Percentiles rank a stretch among this genome's conserved stretches.
Conservation (phyloP, 2,329 filamentous ascomycete genomes). For the Pezicula radicicola region DNA sequence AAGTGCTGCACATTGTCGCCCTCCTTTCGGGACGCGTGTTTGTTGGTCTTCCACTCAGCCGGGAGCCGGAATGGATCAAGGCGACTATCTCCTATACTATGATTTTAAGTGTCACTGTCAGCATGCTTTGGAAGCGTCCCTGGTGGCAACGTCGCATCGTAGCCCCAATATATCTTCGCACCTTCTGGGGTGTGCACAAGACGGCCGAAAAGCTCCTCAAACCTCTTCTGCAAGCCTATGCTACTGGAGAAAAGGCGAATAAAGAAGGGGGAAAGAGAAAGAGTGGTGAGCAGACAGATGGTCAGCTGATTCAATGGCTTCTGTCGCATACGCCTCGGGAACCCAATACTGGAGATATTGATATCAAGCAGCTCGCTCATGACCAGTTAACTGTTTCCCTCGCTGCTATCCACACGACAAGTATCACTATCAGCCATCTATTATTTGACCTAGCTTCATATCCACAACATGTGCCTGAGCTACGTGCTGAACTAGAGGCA, state of each 20-base stretch:
- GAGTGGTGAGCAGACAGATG: neutral
- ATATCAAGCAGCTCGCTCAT: neutral
- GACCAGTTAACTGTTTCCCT: neutral
- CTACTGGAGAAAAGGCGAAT: neutral
- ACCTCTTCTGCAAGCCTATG: neutral
- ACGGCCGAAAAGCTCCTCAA: neutral
- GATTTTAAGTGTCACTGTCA: neutral
- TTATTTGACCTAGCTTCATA: constrained; percentile 18
- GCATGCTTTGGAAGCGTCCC: neutral
- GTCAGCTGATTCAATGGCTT: neutral
- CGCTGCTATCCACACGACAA: constrained; percentile 14
- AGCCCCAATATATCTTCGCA: neutral
- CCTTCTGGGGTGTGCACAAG: neutral
- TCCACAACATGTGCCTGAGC: constrained; percentile 1
- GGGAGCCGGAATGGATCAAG: constrained; percentile 5
- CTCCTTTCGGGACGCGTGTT: constrained; percentile 27
- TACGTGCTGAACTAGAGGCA: constrained; percentile 22
- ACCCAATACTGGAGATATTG: neutral
- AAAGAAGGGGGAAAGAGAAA: neutral
- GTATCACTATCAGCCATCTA: constrained; percentile 17
- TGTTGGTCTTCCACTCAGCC: constrained; percentile 3
- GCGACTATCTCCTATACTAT: constrained; percentile 5
- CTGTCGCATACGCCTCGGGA: neutral
- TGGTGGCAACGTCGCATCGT: neutral
- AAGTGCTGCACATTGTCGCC: constrained; percentile 32